A percentile compares a stretch with the other conserved stretches of the same genome.
These are phyloP conservation scores for Pichia cabralensis DNA, from an alignment of 805 yeast genomes.

Conservation along the genomic window DNA sequence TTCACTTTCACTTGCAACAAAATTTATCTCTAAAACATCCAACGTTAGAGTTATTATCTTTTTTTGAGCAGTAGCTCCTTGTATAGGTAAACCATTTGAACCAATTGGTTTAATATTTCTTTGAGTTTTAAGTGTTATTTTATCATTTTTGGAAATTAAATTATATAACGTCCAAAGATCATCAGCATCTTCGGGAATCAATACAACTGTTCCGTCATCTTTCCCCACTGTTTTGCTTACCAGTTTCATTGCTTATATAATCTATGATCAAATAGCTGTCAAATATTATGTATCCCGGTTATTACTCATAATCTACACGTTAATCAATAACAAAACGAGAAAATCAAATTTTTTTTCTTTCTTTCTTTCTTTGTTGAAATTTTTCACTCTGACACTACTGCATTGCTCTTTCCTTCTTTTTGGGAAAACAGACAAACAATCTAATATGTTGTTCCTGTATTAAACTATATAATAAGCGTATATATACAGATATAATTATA, in stretches of 20 bases:
- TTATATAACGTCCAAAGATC: constrained; percentile 88
- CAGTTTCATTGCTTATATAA: constrained; percentile 39
- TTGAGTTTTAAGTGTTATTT: constrained; percentile 55
- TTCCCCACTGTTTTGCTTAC: constrained; percentile 39
- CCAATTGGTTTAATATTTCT: constrained; percentile 44
- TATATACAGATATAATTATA: too few relatives aligned
- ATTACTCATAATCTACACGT: too few relatives aligned
- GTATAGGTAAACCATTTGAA: constrained; percentile 4
- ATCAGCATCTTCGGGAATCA: constrained; percentile 80
- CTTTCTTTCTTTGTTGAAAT: too few relatives aligned
- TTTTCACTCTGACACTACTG: too few relatives aligned
- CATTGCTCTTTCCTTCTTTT: too few relatives aligned
- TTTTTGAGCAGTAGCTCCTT: constrained; percentile 25
- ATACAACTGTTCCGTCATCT: constrained; percentile 56
- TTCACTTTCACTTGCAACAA: constrained; percentile 64
- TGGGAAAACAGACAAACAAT: too few relatives aligned
- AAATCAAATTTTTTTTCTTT: too few relatives aligned
- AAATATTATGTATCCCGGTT: too few relatives aligned
- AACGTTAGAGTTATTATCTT: constrained; percentile 54
- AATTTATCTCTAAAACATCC: constrained; percentile 60
- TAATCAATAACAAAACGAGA: too few relatives aligned
- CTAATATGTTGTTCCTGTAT: too few relatives aligned
- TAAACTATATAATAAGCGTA: too few relatives aligned
- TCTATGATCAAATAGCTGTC: too few relatives aligned
- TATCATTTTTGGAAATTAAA: constrained; percentile 67